Percentiles rank a stretch among this genome's conserved stretches.
Evolutionary conservation across 495 filamentous ascomycete genomes (phyloP).

Genomic region (Aspergillus nanangensis): DNA sequence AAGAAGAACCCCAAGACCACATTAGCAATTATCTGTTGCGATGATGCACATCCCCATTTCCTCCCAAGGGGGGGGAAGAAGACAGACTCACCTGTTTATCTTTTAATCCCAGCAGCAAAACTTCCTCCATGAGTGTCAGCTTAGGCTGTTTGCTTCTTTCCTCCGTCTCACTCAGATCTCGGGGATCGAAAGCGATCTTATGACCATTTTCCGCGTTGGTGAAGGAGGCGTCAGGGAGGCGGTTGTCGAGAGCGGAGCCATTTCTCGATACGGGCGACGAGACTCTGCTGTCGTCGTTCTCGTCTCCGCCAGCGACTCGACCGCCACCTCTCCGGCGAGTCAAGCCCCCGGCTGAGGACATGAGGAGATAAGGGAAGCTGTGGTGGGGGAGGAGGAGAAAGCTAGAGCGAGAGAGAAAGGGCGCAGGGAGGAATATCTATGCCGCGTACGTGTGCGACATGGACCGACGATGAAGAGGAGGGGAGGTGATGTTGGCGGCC

Average conservation of each 20-base stretch:
- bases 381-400: conserved; percentile 8
- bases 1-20: conserved; percentile 17
- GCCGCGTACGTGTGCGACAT: conserved; percentile 24
- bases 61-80: neutral
- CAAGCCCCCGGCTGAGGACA: conserved; percentile 67
- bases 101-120: conserved; percentile 89
- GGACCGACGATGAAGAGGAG: conserved; percentile 2
- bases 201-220: conserved; percentile 93
- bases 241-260: conserved; percentile 55
- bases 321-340: conserved; percentile 72
- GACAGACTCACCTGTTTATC: conserved; percentile 79
- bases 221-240: conserved; percentile 83
- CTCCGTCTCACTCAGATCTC: conserved; percentile 94
- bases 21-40: neutral
- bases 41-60: too few relatives aligned
- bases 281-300: conserved; percentile 63
- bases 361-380: conserved; percentile 25
- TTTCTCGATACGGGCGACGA: conserved; percentile 62
- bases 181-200: conserved; percentile 96
- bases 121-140: conserved; percentile 97
- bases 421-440: conserved; percentile 18
- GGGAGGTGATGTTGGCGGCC: neutral
- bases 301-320: conserved; percentile 50
- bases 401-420: conserved; percentile 3
- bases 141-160: conserved; percentile 98